These are phyloP conservation scores for Fusarium sp. DNA, from an alignment of 2,329 filamentous ascomycete genomes.

Conservation along the genomic window DNA sequence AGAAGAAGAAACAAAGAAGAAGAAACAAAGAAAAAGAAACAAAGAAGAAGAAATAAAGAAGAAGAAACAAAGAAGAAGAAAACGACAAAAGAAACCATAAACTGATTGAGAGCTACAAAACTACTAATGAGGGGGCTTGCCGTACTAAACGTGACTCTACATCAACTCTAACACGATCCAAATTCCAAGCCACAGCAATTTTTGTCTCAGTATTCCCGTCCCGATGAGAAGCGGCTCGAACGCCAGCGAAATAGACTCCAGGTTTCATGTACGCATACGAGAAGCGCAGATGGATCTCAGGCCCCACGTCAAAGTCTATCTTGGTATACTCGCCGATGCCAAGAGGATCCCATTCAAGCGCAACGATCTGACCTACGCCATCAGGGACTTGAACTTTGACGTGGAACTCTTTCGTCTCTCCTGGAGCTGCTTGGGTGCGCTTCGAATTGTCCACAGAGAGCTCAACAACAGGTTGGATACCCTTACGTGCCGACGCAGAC, in stretches of 20 bases:
- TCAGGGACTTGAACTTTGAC: background rate
- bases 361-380: slow-evolving; percentile 25
- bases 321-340: slow-evolving; percentile 20
- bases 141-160: background rate
- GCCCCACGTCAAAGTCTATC: background rate
- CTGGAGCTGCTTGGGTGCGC: background rate
- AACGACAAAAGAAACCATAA: no score
- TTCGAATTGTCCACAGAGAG: background rate
- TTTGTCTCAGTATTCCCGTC: background rate
- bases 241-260: slow-evolving; percentile 14
- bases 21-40: no score
- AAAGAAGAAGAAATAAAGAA: no score
- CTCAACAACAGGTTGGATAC: slow-evolving; percentile 37
- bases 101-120: no score
- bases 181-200: slow-evolving; percentile 5
- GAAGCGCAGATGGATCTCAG: background rate
- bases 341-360: slow-evolving; percentile 33
- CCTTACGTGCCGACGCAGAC: slow-evolving; percentile 16
- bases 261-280: slow-evolving; percentile 2
- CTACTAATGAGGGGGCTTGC: background rate
- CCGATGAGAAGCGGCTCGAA: slow-evolving; percentile 23
- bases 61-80: no score
- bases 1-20: no score
- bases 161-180: slow-evolving; percentile 15
- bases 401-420: background rate